Percentiles rank a stretch among this genome's conserved stretches.
These are phyloP conservation scores for Phytopythium aichiense DNA, from an alignment of 352 stramenopile species.

Conservation along the genomic window DNA sequence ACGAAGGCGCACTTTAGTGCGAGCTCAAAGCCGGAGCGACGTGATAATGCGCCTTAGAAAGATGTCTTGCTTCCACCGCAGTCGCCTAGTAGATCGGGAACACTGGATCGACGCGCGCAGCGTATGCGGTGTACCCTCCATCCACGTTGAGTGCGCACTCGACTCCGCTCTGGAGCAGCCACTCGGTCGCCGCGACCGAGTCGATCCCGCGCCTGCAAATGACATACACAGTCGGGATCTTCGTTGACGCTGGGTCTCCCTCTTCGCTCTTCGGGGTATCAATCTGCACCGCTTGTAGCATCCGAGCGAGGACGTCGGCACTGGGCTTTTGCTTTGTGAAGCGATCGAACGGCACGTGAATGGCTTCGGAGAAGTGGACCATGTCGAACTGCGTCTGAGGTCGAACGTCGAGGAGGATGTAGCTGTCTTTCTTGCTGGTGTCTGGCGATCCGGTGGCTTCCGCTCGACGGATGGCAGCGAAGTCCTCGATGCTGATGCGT, in stretches of 20 bases:
- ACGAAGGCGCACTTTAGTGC: slow-evolving; percentile 38
- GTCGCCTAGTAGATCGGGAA: slow-evolving; percentile 75
- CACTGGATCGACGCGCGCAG: slow-evolving; percentile 29
- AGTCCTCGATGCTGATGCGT: slow-evolving; percentile 31
- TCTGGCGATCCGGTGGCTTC: neutral
- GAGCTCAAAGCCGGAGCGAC: neutral
- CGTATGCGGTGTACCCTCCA: slow-evolving; percentile 69
- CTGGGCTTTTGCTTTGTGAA: slow-evolving; percentile 28
- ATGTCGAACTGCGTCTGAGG: slow-evolving; percentile 62
- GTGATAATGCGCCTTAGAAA: neutral
- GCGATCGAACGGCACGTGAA: slow-evolving; percentile 56
- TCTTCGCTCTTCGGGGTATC: neutral
- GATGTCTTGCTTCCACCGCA: neutral
- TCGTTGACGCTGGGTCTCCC: neutral
- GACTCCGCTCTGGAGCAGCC: slow-evolving; percentile 44
- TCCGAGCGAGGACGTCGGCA: slow-evolving; percentile 10
- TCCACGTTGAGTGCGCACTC: slow-evolving; percentile 53
- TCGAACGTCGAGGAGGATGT: slow-evolving; percentile 64
- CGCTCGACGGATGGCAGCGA: slow-evolving; percentile 26
- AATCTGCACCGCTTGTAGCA: slow-evolving; percentile 9
- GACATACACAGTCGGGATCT: slow-evolving; percentile 30
- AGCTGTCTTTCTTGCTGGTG: slow-evolving; percentile 9
- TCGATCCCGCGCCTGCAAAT: slow-evolving; percentile 82
- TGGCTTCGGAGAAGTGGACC: slow-evolving; percentile 63
- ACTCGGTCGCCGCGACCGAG: slow-evolving; percentile 51